A percentile compares a stretch with the other conserved stretches of the same genome.
Evolutionary conservation across 2,329 filamentous ascomycete species (phyloP).

Genomic region (Colletotrichum spinosum): DNA sequence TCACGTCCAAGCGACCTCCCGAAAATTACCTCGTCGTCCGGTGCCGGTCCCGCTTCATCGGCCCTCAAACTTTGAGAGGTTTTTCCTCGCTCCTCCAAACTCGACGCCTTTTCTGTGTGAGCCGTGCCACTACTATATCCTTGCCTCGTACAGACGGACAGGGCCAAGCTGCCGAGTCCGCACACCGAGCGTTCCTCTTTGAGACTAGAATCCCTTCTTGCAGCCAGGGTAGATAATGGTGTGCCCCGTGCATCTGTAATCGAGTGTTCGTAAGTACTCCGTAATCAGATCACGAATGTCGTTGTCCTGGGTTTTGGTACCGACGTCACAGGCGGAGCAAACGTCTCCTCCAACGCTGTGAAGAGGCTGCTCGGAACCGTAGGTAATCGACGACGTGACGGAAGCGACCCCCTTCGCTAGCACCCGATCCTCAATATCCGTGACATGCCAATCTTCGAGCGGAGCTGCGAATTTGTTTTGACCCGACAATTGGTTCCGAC

Average conservation of each 20-base stretch:
- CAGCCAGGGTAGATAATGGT: neutral
- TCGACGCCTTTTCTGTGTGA: neutral
- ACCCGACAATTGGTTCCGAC: constrained; percentile 18
- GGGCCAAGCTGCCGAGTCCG: constrained; percentile 8
- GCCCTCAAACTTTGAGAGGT: constrained; percentile 22
- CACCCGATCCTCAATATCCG: constrained; percentile 5
- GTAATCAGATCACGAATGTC: constrained; percentile 17
- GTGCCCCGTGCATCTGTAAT: constrained; percentile 6
- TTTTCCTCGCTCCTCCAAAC: neutral
- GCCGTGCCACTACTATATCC: neutral
- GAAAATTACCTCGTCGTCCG: constrained; percentile 32
- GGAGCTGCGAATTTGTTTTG: constrained; percentile 14
- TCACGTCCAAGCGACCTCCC: constrained; percentile 25
- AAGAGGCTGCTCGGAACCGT: neutral
- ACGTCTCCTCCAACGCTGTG: constrained; percentile 8
- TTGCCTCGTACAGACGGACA: constrained; percentile 7
- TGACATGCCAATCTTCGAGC: constrained; percentile 21
- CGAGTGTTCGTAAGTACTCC: neutral
- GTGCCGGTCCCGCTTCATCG: constrained; percentile 34
- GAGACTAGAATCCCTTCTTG: neutral
- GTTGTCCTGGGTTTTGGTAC: constrained; percentile 7
- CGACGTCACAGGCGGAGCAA: constrained; percentile 23
- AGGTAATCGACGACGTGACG: neutral
- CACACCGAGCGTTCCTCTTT: constrained; percentile 17
- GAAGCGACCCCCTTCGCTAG: constrained; percentile 12